Conservation (phyloP, 1,139 yeast species). For the Saccharomyces hybrid region DNA sequence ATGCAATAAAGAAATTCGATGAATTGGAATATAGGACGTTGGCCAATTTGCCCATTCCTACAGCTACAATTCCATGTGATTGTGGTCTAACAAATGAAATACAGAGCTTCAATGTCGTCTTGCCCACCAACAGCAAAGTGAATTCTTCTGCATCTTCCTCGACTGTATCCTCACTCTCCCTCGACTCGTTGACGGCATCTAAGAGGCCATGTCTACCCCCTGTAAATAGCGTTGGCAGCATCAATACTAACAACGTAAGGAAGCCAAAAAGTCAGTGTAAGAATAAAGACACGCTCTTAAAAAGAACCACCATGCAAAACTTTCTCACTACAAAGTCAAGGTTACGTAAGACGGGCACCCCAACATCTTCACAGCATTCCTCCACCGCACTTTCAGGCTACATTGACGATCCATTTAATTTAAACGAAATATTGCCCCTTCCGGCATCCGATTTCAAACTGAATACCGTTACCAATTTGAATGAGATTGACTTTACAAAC, state of each 20-base stretch:
- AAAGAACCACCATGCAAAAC: not conserved
- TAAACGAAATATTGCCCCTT: not conserved
- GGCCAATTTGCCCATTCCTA: conserved; percentile 28
- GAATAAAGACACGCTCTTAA: not conserved
- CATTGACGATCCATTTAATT: not conserved
- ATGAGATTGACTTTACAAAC: conserved; percentile 32
- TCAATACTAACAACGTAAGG: not conserved
- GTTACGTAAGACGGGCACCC: not conserved
- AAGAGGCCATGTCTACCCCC: not conserved
- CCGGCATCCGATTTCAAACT: not conserved
- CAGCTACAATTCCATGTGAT: conserved; percentile 30
- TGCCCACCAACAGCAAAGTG: conserved; percentile 18
- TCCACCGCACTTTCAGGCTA: not conserved
- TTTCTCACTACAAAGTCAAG: not conserved
- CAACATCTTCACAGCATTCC: not conserved
- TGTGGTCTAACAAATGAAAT: conserved; percentile 34
- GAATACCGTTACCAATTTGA: conserved; percentile 9
- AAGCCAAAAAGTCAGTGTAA: not conserved
- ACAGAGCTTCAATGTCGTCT: conserved; percentile 29
- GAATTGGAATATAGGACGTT: conserved; percentile 31
- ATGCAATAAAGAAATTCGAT: conserved; percentile 31
- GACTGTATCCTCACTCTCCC: not conserved
- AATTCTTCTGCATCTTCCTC: not conserved
- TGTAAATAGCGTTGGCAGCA: not conserved
- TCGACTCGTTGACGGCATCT: not conserved